These are phyloP conservation scores for Xylariaceae sp. DNA, from an alignment of 2,329 filamentous ascomycete genomes.

Conservation along the genomic window DNA sequence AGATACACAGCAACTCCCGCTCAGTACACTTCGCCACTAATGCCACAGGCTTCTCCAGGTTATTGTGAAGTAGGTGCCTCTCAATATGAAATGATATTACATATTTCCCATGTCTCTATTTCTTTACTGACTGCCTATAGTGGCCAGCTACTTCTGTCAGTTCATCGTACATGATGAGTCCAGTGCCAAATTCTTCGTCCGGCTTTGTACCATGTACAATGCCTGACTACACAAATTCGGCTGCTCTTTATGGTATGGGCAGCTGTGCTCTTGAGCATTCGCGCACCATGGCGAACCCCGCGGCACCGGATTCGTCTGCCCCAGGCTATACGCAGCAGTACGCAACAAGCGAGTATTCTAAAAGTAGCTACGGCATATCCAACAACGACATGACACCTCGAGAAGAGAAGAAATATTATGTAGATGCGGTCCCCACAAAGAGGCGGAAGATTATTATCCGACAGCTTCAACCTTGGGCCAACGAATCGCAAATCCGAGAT, in stretches of 20 bases:
- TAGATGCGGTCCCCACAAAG: conserved; percentile 32
- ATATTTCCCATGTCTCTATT: neutral
- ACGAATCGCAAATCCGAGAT: conserved; percentile 36
- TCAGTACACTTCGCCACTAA: conserved; percentile 31
- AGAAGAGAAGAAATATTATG: conserved; percentile 4
- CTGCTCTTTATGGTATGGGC: conserved; percentile 6
- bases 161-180: conserved; percentile 33
- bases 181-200: conserved; percentile 30
- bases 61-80: conserved; percentile 36
- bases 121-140: conserved; percentile 34
- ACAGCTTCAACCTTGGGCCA: conserved; percentile 36
- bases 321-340: conserved; percentile 28
- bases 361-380: conserved; percentile 29
- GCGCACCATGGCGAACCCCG: neutral
- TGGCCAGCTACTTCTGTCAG: conserved; percentile 34
- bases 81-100: neutral
- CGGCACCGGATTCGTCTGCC: conserved; percentile 13
- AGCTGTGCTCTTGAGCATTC: conserved; percentile 8
- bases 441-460: conserved; percentile 43
- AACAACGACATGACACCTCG: conserved; percentile 10
- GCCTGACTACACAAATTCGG: conserved; percentile 19
- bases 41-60: conserved; percentile 29
- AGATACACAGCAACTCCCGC: conserved; percentile 28
- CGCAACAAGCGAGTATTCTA: conserved; percentile 29
- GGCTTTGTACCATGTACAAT: conserved; percentile 23